Evolutionary conservation across 805 yeast genomes (phyloP), one percentile per base, ranked within the genome.

Genomic region (Candida parachauliodes): DNA sequence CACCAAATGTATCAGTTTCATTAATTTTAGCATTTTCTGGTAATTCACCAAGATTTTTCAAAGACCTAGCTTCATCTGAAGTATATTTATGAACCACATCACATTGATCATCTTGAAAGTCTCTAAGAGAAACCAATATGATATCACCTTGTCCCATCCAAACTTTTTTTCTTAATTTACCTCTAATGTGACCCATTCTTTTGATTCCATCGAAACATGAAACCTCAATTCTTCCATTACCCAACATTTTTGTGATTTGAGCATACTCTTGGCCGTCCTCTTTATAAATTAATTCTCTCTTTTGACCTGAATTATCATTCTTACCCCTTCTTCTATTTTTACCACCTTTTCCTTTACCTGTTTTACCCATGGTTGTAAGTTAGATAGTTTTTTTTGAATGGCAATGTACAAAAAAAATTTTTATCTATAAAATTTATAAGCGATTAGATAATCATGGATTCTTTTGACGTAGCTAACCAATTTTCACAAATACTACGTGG

Each of bases 111-210:
- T 91, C 97, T 70, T 93, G 97, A 80, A 93, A 93, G 58, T 93
- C 99, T 76, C 99, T 88, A 54, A 93, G 78, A 6, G 96, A 89
- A 33, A 91, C 93, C 59, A 93, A 73, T 51, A 93, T 88, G 54
- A 93, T 93, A 62, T 93, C 99, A 72, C 98, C 98, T 65, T 88
- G 98, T 33, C 86, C 86, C 88, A 93, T 89, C 99, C 99, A 93
- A 44, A 93, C 98, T 79, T 91, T 93, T 83, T 93, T 93, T 78
- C 99, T 86, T 70, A 93, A 78, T 63, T 93, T 93, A 55, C 99
- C 99, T 77, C 99, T 87, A 59, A 93, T 93, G 61, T 91, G 98
- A 14, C 95, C 98, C 79, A 88, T 78, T 74, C 99, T 82, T 62
- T 81, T 86, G 51, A 75, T 73, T 48, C 95, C 96, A 59, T 93